Conservation (phyloP, 202 grass and related monocot species). For the Panicum virgatum region DNA sequence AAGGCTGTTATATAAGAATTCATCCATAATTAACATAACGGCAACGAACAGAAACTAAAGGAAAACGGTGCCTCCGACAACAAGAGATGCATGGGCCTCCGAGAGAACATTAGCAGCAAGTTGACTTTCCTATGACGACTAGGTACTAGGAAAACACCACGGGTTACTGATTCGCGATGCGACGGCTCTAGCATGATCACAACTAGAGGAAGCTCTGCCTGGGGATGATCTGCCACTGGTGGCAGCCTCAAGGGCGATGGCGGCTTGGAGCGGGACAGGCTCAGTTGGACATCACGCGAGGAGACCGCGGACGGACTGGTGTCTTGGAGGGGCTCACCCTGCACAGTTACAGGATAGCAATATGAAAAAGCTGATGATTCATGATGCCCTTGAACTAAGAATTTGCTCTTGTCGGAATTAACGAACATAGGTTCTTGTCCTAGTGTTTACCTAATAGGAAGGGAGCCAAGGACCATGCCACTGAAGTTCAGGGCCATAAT, state of each 20-base stretch:
- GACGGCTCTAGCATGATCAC: constrained; percentile 8
- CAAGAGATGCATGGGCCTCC: constrained; percentile 33
- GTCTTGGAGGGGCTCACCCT: constrained; percentile 98
- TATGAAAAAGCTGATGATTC: neutral
- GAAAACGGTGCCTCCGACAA: constrained; percentile 7
- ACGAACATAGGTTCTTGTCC: neutral
- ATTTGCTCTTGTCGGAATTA: neutral
- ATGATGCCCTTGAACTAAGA: neutral
- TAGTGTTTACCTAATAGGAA: constrained; percentile 68
- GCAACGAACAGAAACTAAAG: constrained; percentile 22
- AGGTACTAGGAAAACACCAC: constrained; percentile 10
- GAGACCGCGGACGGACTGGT: constrained; percentile 69
- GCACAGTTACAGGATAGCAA: neutral
- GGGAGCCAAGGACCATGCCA: constrained; percentile 69
- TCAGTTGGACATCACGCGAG: constrained; percentile 67
- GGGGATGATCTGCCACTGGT: constrained; percentile 27
- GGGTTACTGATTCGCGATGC: constrained; percentile 28
- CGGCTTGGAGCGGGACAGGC: neutral
- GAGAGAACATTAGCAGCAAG: constrained; percentile 36
- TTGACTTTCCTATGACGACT: constrained; percentile 29
- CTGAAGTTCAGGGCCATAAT: constrained; percentile 85
- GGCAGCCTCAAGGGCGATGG: neutral
- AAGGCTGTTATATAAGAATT: constrained; percentile 45
- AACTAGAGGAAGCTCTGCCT: constrained; percentile 21
- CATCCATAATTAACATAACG: constrained; percentile 41